Percentiles rank a stretch among this genome's conserved stretches.
Conservation (phyloP, 208 protist genomes). For the Wallacemonas rigidus region DNA sequence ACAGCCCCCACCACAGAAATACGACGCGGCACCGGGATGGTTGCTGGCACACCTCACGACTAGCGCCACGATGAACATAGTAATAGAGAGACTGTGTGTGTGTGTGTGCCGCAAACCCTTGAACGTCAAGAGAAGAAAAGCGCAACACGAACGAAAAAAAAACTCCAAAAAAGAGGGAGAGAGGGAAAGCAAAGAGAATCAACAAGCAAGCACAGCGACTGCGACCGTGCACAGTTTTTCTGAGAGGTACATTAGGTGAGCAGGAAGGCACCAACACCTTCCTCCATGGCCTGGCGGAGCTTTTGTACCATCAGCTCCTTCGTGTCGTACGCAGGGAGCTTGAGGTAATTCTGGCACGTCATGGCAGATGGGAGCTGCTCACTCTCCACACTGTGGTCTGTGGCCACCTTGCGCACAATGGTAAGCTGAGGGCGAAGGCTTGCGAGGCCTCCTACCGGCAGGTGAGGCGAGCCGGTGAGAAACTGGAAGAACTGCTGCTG, state of each 20-base stretch:
- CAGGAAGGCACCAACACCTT: conserved; percentile 83
- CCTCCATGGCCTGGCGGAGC: conserved; percentile 82
- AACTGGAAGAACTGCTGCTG: conserved; percentile 89
- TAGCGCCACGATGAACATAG: too few relatives aligned
- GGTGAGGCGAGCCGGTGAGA: conserved; percentile 80
- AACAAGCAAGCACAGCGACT: too few relatives aligned
- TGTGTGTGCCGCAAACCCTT: too few relatives aligned
- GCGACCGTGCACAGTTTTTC: too few relatives aligned
- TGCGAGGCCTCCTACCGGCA: conserved; percentile 82
- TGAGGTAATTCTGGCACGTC: conserved; percentile 95
- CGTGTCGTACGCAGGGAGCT: conserved; percentile 87
- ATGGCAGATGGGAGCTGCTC: conserved; percentile 90
- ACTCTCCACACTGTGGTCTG: conserved; percentile 52
- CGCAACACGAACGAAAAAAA: too few relatives aligned
- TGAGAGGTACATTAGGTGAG: conserved; percentile 58
- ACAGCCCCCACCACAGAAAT: too few relatives aligned
- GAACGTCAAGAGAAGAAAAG: too few relatives aligned
- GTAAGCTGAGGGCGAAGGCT: conserved; percentile 83
- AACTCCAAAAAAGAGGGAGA: too few relatives aligned
- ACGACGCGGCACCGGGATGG: too few relatives aligned
- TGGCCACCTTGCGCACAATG: conserved; percentile 88
- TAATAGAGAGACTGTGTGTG: too few relatives aligned
- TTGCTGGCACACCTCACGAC: too few relatives aligned
- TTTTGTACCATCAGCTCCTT: conserved; percentile 87
- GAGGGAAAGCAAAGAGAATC: too few relatives aligned